Evolutionary conservation across 108 stramenopile genomes (phyloP).

Genomic region (Ochromonas danica): DNA sequence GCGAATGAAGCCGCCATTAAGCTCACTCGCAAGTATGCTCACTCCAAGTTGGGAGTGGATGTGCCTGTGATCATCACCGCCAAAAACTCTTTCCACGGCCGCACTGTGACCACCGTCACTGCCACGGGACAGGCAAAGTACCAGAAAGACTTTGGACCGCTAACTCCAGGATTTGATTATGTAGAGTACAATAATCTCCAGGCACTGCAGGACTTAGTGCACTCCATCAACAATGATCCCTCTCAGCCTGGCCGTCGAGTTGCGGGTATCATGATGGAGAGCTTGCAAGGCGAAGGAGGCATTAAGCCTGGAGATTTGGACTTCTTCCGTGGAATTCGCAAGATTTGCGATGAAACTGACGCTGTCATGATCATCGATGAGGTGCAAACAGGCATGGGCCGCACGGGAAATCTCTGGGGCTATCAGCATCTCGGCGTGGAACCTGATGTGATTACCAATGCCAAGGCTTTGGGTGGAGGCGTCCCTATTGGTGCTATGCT

Average conservation of each 20-base stretch:
- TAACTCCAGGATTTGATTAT: slow-evolving; percentile 72
- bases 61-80: slow-evolving; percentile 90
- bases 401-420: slow-evolving; percentile 89
- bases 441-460: slow-evolving; percentile 91
- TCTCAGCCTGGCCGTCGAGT: slow-evolving; percentile 40
- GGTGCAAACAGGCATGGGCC: slow-evolving; percentile 96
- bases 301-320: slow-evolving; percentile 67
- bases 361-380: slow-evolving; percentile 91
- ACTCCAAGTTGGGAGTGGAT: slow-evolving; percentile 55
- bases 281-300: slow-evolving; percentile 94
- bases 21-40: slow-evolving; percentile 79
- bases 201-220: slow-evolving; percentile 67
- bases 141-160: slow-evolving; percentile 64
- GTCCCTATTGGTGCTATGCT: slow-evolving; percentile 98
- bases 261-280: slow-evolving; percentile 91
- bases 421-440: slow-evolving; percentile 79
- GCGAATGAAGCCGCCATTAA: slow-evolving; percentile 96
- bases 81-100: slow-evolving; percentile 86
- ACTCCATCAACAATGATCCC: slow-evolving; percentile 23
- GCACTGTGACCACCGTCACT: slow-evolving; percentile 85
- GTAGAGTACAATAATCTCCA: slow-evolving; percentile 82
- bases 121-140: slow-evolving; percentile 96
- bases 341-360: slow-evolving; percentile 48
- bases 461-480: slow-evolving; percentile 95
- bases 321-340: slow-evolving; percentile 18